Percentiles rank a stretch among this genome's conserved stretches.
phyloP scores from a whole-genome alignment of 2,329 filamentous ascomycete species.

The Aureobasidium sp. region DNA sequence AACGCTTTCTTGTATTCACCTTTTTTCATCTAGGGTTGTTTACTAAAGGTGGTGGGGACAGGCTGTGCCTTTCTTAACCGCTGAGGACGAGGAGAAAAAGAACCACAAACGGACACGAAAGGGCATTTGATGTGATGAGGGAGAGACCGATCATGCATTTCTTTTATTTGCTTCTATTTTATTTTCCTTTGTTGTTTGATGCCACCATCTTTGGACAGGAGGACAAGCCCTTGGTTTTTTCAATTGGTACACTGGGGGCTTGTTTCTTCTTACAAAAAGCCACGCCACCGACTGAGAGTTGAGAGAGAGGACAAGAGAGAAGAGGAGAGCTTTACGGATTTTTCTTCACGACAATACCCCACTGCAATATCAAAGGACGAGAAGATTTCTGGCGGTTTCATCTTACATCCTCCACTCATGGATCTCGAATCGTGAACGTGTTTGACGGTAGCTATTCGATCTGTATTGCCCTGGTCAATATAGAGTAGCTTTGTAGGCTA shows the following conservation, averaged over 20 bases:
- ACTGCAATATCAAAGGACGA: conserved; percentile 11
- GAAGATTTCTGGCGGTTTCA: conserved; percentile 2
- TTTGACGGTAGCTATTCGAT: background rate
- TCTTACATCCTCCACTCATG: background rate
- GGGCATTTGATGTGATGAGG: conserved; percentile 5
- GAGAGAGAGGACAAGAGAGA: conserved; percentile 4
- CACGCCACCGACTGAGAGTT: conserved; percentile 9
- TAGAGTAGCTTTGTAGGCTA: background rate
- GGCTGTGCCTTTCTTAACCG: background rate
- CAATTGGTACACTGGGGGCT: conserved; percentile 1
- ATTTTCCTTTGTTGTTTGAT: conserved; percentile 14
- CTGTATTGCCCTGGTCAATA: background rate
- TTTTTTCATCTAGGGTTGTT: background rate
- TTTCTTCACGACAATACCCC: conserved; percentile 13
- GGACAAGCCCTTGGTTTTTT: conserved; percentile 4
- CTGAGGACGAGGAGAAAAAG: conserved; percentile 3
- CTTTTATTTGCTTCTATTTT: background rate
- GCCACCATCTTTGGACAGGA: background rate
- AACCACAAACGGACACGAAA: conserved; percentile 2
- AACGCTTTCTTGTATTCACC: conserved; percentile 9
- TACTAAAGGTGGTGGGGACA: conserved; percentile 1
- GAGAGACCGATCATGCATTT: conserved; percentile 5
- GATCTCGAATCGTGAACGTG: background rate
- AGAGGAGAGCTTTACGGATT: conserved; percentile 14
- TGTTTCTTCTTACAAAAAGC: background rate